A percentile compares a stretch with the other conserved stretches of the same genome.
phyloP scores from a whole-genome alignment of 106 monocot genomes.

The Amphibolis antarctica region DNA sequence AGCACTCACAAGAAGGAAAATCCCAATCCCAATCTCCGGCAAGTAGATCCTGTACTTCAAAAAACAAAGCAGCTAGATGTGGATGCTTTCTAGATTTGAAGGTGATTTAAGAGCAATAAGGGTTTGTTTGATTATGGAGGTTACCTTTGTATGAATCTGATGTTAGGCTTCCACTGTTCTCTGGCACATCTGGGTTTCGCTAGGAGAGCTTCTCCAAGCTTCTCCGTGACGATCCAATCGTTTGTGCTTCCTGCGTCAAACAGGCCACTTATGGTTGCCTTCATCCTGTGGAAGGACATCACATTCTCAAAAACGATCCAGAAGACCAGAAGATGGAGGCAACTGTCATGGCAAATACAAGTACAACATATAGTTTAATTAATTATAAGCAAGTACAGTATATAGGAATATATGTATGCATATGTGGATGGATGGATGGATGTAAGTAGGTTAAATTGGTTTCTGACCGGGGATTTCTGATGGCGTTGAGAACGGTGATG shows the following conservation, averaged over 20 bases:
- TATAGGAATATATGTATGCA: no score
- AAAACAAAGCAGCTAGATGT: not conserved
- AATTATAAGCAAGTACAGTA: no score
- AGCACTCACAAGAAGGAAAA: conserved; percentile 14
- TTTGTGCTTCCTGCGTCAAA: conserved; percentile 40
- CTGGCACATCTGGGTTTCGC: not conserved
- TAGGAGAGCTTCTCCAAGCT: conserved; percentile 39
- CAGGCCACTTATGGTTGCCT: conserved; percentile 45
- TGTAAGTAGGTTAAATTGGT: not conserved
- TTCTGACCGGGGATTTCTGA: conserved; percentile 49
- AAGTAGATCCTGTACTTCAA: conserved; percentile 8
- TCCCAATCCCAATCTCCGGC: conserved; percentile 10
- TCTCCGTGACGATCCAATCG: conserved; percentile 75
- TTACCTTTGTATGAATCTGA: conserved; percentile 5
- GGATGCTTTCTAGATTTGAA: not conserved
- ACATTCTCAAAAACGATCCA: conserved; percentile 89
- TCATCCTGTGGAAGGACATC: conserved; percentile 55
- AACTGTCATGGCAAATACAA: conserved; percentile 14
- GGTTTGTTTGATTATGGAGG: no score
- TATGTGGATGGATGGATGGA: no score
- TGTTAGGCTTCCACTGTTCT: not conserved
- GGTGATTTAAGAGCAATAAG: no score
- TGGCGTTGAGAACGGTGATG: conserved; percentile 56
- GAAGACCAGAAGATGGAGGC: conserved; percentile 44
- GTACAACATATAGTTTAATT: not conserved